A percentile compares a stretch with the other conserved stretches of the same genome.
Evolutionary conservation across 805 yeast genomes (phyloP).

Genomic region (Cyberlindnera veronae): DNA sequence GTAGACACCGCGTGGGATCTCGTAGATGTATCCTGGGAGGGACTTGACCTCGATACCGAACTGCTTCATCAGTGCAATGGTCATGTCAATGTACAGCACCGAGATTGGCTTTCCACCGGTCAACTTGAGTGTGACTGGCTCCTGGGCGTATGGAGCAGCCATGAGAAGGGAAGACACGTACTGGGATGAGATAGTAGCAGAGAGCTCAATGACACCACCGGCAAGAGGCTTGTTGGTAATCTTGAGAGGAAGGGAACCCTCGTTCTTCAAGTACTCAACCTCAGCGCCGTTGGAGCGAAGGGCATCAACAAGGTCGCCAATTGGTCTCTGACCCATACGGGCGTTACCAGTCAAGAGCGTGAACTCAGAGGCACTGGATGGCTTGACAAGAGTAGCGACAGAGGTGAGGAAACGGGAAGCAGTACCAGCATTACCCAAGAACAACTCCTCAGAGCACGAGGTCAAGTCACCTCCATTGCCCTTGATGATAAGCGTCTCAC

Average conservation of each 20-base stretch:
- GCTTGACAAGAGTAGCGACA: constrained; percentile 78
- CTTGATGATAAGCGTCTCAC: constrained; percentile 79
- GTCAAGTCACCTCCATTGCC: constrained; percentile 79
- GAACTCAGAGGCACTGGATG: constrained; percentile 37
- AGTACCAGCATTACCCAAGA: constrained; percentile 96
- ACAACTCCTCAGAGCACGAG: constrained; percentile 65
- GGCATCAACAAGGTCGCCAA: constrained; percentile 94
- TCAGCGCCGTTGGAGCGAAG: constrained; percentile 73
- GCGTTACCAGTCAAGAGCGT: constrained; percentile 87
- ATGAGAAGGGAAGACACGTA: constrained; percentile 93
- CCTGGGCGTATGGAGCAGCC: constrained; percentile 95
- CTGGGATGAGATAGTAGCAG: constrained; percentile 96
- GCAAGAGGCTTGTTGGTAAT: constrained; percentile 69
- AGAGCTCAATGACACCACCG: constrained; percentile 91
- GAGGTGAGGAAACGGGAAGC: constrained; percentile 94
- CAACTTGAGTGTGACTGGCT: constrained; percentile 81
- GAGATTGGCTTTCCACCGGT: constrained; percentile 98
- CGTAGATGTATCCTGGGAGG: constrained; percentile 82
- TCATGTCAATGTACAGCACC: constrained; percentile 94
- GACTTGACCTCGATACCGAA: constrained; percentile 79
- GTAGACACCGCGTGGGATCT: constrained; percentile 82
- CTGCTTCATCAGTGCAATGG: constrained; percentile 88
- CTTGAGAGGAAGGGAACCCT: constrained; percentile 83
- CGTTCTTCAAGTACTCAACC: constrained; percentile 64
- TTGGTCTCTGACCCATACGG: constrained; percentile 96